A percentile compares a stretch with the other conserved stretches of the same genome.
phyloP scores from a whole-genome alignment of 306 rosid species.

The Cucurbita moschata region DNA sequence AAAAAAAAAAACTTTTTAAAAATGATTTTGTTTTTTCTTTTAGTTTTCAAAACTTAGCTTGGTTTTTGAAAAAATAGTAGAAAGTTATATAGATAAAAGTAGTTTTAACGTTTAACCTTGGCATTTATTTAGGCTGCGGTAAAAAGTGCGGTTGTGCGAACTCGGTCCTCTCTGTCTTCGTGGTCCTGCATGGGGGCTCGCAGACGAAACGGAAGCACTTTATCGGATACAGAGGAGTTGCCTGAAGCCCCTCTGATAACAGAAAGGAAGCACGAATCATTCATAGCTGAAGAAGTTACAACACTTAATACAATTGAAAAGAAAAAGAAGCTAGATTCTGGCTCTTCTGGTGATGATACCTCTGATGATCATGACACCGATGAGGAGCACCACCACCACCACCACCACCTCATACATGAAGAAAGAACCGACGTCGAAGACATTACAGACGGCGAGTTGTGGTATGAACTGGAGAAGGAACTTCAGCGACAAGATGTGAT shows the following conservation, averaged over 20 bases:
- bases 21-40: too few relatives aligned
- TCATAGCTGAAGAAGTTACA: constrained; percentile 13
- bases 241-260: constrained; percentile 30
- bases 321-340: constrained; percentile 23
- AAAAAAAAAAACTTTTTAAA: too few relatives aligned
- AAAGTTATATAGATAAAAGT: not conserved
- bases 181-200: constrained; percentile 99
- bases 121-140: constrained; percentile 48
- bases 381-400: constrained; percentile 52
- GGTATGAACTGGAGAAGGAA: constrained; percentile 82
- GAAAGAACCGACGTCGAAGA: constrained; percentile 29
- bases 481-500: constrained; percentile 47
- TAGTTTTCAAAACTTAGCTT: too few relatives aligned
- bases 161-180: constrained; percentile 70
- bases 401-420: constrained; percentile 28
- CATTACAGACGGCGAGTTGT: constrained; percentile 63
- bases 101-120: too few relatives aligned
- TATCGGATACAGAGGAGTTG: constrained; percentile 19
- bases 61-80: too few relatives aligned
- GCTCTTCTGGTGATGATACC: constrained; percentile 31
- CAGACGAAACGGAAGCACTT: constrained; percentile 46
- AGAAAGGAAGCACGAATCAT: constrained; percentile 26
- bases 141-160: constrained; percentile 87
- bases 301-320: constrained; percentile 11
- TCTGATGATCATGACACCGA: constrained; percentile 57